Evolutionary conservation across 2,329 filamentous ascomycete species (phyloP).

Genomic region (Penicillium sp.): DNA sequence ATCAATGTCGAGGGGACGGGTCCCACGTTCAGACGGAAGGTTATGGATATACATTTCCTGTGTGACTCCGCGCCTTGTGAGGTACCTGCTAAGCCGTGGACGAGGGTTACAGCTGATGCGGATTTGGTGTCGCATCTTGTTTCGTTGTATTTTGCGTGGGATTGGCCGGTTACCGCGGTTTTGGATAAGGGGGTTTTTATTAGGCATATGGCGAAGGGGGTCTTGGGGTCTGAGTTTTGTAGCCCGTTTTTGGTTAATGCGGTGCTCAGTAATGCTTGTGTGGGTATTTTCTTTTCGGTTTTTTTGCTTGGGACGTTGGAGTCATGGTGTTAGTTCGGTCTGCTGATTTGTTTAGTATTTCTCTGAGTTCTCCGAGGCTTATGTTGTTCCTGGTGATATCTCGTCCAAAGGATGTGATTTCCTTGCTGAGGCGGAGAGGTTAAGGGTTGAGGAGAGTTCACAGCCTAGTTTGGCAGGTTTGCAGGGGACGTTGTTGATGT

Average conservation of each 20-base stretch:
- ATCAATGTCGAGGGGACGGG: conserved; percentile 32
- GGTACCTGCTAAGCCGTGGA: conserved; percentile 62
- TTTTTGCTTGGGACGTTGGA: not conserved
- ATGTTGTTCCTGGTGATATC: conserved; percentile 36
- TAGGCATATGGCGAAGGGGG: conserved; percentile 46
- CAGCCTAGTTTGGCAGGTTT: conserved; percentile 31
- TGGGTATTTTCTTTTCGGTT: conserved; percentile 19
- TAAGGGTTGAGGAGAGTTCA: conserved; percentile 21
- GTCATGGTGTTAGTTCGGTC: not conserved
- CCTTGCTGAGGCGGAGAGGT: conserved; percentile 36
- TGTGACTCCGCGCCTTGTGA: conserved; percentile 36
- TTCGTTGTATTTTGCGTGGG: conserved; percentile 91
- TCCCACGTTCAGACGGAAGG: conserved; percentile 35
- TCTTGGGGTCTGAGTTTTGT: conserved; percentile 66
- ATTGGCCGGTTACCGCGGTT: conserved; percentile 79
- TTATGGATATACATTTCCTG: conserved; percentile 43
- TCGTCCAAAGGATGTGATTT: conserved; percentile 38
- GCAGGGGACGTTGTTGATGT: conserved; percentile 37
- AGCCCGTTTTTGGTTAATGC: conserved; percentile 86
- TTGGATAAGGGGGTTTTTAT: conserved; percentile 75
- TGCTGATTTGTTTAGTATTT: conserved; percentile 29
- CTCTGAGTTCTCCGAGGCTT: conserved; percentile 40
- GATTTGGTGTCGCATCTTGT: conserved; percentile 76
- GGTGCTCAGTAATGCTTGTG: conserved; percentile 63
- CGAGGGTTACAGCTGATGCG: conserved; percentile 70